Percentiles rank a stretch among this genome's conserved stretches.
Conservation (phyloP, 768 basidiomycete genomes). For the Strobilomyces confusus region DNA sequence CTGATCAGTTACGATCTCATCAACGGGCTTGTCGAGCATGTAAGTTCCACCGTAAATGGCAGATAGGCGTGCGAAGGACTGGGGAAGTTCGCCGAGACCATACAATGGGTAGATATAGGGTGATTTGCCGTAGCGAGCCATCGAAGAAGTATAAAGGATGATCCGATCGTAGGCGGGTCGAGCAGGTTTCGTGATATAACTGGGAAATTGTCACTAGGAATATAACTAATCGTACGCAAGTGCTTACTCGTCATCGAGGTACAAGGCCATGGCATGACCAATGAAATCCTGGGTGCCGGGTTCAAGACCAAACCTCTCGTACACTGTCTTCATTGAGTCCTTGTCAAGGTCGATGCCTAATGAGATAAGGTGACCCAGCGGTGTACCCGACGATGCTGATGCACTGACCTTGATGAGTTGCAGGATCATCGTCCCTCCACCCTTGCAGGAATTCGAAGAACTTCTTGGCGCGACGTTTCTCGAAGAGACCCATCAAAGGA, state of each 20-base stretch:
- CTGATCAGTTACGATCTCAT: conserved; percentile 84
- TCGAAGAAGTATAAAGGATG: conserved; percentile 94
- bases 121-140: conserved; percentile 99
- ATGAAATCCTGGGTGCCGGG: conserved; percentile 98
- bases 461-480: conserved; percentile 96
- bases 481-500: conserved; percentile 98
- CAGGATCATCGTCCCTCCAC: conserved; percentile 94
- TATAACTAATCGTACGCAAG: not conserved
- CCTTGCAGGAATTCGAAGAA: conserved; percentile 96
- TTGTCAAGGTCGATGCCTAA: conserved; percentile 84
- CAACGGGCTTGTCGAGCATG: conserved; percentile 96
- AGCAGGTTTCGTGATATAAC: conserved; percentile 91
- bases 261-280: conserved; percentile 98
- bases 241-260: conserved; percentile 92
- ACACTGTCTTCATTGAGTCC: conserved; percentile 90
- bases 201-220: conserved; percentile 30
- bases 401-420: conserved; percentile 85
- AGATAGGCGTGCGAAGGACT: conserved; percentile 95
- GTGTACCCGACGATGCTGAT: not conserved
- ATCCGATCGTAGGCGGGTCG: conserved; percentile 91
- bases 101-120: conserved; percentile 99
- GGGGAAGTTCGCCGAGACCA: conserved; percentile 97
- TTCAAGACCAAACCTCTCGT: conserved; percentile 96
- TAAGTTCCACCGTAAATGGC: conserved; percentile 99
- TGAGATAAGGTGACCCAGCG: conserved; percentile 1